Evolutionary conservation across 805 yeast genomes (phyloP), one percentile per base, ranked within the genome.

Genomic region (Hanseniaspora hatyaiensis): DNA sequence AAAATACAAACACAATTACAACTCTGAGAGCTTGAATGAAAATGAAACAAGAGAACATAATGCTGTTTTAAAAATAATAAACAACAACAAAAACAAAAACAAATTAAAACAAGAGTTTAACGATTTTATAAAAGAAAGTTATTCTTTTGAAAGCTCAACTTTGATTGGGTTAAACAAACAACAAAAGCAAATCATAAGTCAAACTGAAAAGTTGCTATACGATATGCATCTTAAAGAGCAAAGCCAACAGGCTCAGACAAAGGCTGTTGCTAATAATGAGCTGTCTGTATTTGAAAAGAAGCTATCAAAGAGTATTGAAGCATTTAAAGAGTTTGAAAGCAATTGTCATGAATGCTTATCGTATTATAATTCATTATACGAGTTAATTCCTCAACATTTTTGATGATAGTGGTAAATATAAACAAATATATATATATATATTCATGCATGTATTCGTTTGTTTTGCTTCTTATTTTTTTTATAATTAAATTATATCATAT

Each of bases 1-100:
- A 32, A 37, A 36, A 24, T 37, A 37, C 20, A 45, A 37, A 24
- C 42, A 40, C 15, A 37, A 37, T 20, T 15, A 18, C 8, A 33
- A 31, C 4, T 18, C 37, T 15, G 69, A 72, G 12, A n/a, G n/a
- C n/a, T n/a, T n/a, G n/a, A 97, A 89, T 63, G 96, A 89, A 59
- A 42, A 43, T 26, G 34, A 67, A 42, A 52, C 56, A 34, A 60
- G 56, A 38, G 65, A 63, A 49, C 51, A 54, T 40, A 20, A 41
- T 15, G 23, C 39, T 3, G 24, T 40, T 11, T 12, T 26, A 20
- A 31, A 36, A n/a, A 26, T 39, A 1, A 46, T 36, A 16, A 24
- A 15, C 5, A 24, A 20, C 4, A 20, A 19, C n/a, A 31, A 38
- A 32, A 23, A 38, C 16, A 20, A 18, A 5, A 32, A 26, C 9